A percentile compares a stretch with the other conserved stretches of the same genome.
phyloP scores from a whole-genome alignment of 176 grass and related monocot species.

The Dendrocalamus sinicus region DNA sequence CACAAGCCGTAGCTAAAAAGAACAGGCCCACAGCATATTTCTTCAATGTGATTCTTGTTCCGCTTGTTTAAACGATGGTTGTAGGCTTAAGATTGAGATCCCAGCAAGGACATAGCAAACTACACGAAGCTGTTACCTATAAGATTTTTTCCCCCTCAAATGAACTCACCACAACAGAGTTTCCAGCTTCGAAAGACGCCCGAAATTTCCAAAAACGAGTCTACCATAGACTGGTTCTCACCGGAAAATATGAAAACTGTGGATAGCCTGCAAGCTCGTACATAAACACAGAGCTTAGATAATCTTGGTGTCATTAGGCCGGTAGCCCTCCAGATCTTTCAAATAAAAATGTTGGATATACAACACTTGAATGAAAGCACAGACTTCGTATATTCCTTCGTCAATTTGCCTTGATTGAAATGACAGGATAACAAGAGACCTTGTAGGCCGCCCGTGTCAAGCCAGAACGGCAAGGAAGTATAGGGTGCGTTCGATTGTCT shows the following conservation, averaged over 20 bases:
- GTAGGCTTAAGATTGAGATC: not conserved
- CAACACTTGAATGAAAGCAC: not conserved
- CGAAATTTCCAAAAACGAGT: not conserved
- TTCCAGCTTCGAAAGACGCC: not conserved
- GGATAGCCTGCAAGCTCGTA: not conserved
- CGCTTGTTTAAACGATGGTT: not conserved
- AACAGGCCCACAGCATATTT: too few relatives aligned
- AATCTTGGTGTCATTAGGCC: not conserved
- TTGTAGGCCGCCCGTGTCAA: not conserved
- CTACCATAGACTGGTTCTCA: too few relatives aligned
- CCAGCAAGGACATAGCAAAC: not conserved
- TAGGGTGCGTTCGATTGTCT: too few relatives aligned
- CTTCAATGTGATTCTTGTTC: not conserved
- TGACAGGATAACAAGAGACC: not conserved
- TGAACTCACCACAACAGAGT: not conserved
- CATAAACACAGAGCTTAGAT: not conserved
- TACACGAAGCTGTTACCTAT: not conserved
- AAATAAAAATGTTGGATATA: not conserved
- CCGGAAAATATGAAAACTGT: not conserved
- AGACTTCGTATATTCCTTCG: not conserved
- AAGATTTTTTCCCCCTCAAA: not conserved
- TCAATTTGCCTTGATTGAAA: not conserved
- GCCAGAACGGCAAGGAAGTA: not conserved
- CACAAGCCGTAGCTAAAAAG: too few relatives aligned
- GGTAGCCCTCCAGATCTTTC: not conserved